These are phyloP conservation scores for Madurella fahalii DNA, from an alignment of 2,329 filamentous ascomycete species.

Conservation along the genomic window DNA sequence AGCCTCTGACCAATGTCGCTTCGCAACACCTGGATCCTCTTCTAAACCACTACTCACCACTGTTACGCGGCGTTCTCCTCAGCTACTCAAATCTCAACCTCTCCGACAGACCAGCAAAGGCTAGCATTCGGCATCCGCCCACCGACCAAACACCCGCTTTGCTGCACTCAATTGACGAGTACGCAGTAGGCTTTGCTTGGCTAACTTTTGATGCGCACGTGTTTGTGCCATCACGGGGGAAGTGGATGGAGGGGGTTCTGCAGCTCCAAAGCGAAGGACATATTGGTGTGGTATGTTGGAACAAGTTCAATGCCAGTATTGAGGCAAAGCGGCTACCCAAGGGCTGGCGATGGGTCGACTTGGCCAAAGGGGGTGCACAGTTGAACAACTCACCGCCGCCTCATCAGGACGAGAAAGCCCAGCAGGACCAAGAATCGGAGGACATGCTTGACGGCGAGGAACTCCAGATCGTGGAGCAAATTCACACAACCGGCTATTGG, in stretches of 20 bases:
- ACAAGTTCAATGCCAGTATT: slow-evolving; percentile 87
- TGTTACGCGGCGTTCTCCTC: slow-evolving; percentile 69
- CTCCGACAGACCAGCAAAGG: slow-evolving; percentile 53
- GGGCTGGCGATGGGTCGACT: slow-evolving; percentile 75
- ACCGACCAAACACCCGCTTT: slow-evolving; percentile 44
- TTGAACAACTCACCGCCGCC: slow-evolving; percentile 13
- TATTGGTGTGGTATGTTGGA: slow-evolving; percentile 83
- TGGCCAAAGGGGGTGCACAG: slow-evolving; percentile 42
- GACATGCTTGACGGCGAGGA: slow-evolving; percentile 37
- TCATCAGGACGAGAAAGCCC: slow-evolving; percentile 19
- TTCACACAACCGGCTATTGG: slow-evolving; percentile 67
- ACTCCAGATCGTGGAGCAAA: slow-evolving; percentile 49
- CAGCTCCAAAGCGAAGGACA: slow-evolving; percentile 87
- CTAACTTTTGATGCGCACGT: slow-evolving; percentile 82
- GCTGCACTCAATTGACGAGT: slow-evolving; percentile 66
- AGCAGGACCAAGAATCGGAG: slow-evolving; percentile 30
- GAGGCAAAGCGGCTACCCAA: slow-evolving; percentile 70
- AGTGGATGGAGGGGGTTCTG: slow-evolving; percentile 73
- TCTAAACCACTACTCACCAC: slow-evolving; percentile 70
- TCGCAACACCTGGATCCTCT: slow-evolving; percentile 72
- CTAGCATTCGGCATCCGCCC: slow-evolving; percentile 38
- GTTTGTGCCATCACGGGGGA: slow-evolving; percentile 70
- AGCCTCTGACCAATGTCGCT: slow-evolving; percentile 66
- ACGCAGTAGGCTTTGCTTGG: slow-evolving; percentile 82
- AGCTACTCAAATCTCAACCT: slow-evolving; percentile 67